phyloP scores from a whole-genome alignment of 768 basidiomycete species.

The Hygrophoropsis aurantiaca region DNA sequence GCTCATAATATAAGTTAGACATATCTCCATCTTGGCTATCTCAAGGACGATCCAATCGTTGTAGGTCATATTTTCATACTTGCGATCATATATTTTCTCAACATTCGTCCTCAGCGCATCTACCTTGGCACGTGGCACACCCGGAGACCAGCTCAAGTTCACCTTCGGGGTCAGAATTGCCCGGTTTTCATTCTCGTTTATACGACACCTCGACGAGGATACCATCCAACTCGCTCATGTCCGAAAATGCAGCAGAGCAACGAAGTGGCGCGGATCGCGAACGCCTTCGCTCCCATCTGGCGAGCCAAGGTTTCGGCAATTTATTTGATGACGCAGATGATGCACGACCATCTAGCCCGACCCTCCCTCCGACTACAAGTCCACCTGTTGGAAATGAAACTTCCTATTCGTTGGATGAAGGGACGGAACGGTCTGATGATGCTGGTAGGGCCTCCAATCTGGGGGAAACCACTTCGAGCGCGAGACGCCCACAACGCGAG shows the following conservation, averaged over 20 bases:
- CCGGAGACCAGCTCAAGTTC: no score
- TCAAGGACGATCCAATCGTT: no score
- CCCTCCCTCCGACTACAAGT: neutral
- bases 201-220: slow-evolving; percentile 18
- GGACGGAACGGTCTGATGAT: slow-evolving; percentile 11
- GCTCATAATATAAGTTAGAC: no score
- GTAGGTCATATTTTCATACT: no score
- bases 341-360: neutral
- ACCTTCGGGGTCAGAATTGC: no score
- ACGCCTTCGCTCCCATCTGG: slow-evolving; percentile 25
- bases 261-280: slow-evolving; percentile 37
- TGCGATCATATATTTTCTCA: no score
- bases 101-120: no score
- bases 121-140: no score
- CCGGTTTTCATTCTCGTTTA: no score
- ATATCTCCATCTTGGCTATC: no score
- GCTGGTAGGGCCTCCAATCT: slow-evolving; percentile 5
- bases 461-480: no score
- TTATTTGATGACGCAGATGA: neutral
- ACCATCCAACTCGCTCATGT: slow-evolving; percentile 39
- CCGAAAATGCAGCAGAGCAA: slow-evolving; percentile 45
- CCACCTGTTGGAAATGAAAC: slow-evolving; percentile 25
- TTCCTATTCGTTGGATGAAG: slow-evolving; percentile 21
- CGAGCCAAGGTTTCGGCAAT: neutral
- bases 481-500: slow-evolving; percentile 15